Conservation (phyloP, 1,284 basidiomycete species). For the Cystobasidiaceae sp. region DNA sequence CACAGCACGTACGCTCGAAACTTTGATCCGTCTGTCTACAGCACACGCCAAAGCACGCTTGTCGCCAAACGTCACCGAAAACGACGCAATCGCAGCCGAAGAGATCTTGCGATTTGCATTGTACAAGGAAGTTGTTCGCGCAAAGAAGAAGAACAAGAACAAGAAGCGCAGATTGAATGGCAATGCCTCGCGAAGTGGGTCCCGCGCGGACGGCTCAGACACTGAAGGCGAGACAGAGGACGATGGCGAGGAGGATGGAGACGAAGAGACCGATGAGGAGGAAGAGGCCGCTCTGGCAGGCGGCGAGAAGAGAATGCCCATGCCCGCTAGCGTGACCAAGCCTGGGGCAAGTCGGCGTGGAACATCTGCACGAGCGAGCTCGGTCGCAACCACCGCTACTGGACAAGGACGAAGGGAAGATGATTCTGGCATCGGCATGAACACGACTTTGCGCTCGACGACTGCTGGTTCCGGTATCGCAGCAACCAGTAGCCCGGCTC, state of each 20-base stretch:
- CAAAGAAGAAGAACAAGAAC: constrained; percentile 55
- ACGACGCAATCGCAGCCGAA: constrained; percentile 85
- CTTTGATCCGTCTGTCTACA: constrained; percentile 93
- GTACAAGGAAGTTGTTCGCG: constrained; percentile 83
- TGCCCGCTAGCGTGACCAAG: constrained; percentile 30
- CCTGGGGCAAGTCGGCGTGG: constrained; percentile 7
- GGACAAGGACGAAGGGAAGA: constrained; percentile 10
- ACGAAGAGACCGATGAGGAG: constrained; percentile 57
- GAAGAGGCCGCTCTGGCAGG: constrained; percentile 47
- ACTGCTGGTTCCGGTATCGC: not conserved
- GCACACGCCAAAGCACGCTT: constrained; percentile 96
- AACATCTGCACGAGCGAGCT: constrained; percentile 17
- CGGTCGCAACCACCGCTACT: constrained; percentile 8
- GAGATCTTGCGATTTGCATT: constrained; percentile 94
- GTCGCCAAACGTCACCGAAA: constrained; percentile 74
- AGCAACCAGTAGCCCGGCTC: not conserved
- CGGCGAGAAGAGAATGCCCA: constrained; percentile 32
- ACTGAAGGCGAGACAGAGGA: constrained; percentile 43
- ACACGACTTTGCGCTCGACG: constrained; percentile 16
- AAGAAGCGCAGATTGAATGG: constrained; percentile 47
- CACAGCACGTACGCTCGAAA: constrained; percentile 97
- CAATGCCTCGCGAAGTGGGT: constrained; percentile 39
- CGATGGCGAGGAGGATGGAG: constrained; percentile 58
- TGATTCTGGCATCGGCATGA: constrained; percentile 32
- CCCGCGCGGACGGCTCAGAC: constrained; percentile 50